Evolutionary conservation across 768 basidiomycete species (phyloP).

Genomic region (button mushroom (Agaricus bisporus)): DNA sequence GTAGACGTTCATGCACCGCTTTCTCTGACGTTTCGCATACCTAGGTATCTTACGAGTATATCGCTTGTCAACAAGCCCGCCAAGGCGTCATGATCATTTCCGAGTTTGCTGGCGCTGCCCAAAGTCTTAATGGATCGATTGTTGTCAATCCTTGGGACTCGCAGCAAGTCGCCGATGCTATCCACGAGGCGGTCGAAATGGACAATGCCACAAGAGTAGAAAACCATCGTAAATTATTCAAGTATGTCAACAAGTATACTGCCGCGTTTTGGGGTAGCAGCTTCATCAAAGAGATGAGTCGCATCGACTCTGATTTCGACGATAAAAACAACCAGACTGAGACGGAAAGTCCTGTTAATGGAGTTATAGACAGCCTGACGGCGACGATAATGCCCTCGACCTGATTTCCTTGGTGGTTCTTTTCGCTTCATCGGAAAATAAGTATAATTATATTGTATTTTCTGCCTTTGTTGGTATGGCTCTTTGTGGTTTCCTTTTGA

Average conservation of each 20-base stretch:
- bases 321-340: slow-evolving; percentile 12
- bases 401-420: background rate
- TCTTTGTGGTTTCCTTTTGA: background rate
- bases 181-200: slow-evolving; percentile 93
- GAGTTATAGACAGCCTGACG: background rate
- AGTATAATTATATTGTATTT: slow-evolving; percentile 7
- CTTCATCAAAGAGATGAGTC: slow-evolving; percentile 81
- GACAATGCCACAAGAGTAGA: slow-evolving; percentile 73
- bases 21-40: slow-evolving; percentile 21
- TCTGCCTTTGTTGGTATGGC: background rate
- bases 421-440: background rate
- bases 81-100: slow-evolving; percentile 98
- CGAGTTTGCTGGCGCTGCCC: slow-evolving; percentile 97
- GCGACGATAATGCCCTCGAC: background rate
- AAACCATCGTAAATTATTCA: slow-evolving; percentile 94
- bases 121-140: slow-evolving; percentile 90
- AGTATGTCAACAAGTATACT: slow-evolving; percentile 93
- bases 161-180: slow-evolving; percentile 97
- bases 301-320: slow-evolving; percentile 39
- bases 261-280: slow-evolving; percentile 90
- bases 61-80: slow-evolving; percentile 87
- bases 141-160: slow-evolving; percentile 99
- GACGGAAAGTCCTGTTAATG: background rate
- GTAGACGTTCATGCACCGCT: slow-evolving; percentile 12
- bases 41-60: slow-evolving; percentile 97